Evolutionary conservation across 2,329 filamentous ascomycete genomes (phyloP).

Genomic region (Neocucurbitaria cava): DNA sequence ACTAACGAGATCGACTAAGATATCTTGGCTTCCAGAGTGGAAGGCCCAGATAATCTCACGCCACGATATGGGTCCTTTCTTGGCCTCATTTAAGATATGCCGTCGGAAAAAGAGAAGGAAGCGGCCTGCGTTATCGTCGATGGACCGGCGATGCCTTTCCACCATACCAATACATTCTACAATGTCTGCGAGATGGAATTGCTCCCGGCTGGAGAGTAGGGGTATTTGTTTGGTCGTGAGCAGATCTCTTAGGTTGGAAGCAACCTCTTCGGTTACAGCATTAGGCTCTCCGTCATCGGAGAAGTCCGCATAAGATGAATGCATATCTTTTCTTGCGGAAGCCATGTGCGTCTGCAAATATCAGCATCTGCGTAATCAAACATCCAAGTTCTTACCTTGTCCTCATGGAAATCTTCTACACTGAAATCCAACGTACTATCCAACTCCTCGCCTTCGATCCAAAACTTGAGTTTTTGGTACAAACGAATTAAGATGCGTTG

Average conservation of each 20-base stretch:
- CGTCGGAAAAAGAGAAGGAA: constrained; percentile 90
- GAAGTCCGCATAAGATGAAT: constrained; percentile 61
- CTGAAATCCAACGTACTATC: constrained; percentile 75
- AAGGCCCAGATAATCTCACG: constrained; percentile 86
- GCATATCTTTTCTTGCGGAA: constrained; percentile 56
- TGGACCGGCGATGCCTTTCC: constrained; percentile 83
- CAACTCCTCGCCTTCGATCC: constrained; percentile 78
- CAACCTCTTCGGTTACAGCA: constrained; percentile 74
- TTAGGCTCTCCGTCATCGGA: constrained; percentile 65
- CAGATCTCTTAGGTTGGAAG: constrained; percentile 74
- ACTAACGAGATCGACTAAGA: constrained; percentile 82
- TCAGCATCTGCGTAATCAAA: constrained; percentile 4
- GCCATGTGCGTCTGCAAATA: constrained; percentile 44
- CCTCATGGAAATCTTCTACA: constrained; percentile 56
- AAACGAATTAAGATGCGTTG: constrained; percentile 76
- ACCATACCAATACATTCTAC: constrained; percentile 84
- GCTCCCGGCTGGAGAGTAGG: constrained; percentile 82
- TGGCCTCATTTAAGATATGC: constrained; percentile 70
- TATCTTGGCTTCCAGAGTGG: constrained; percentile 86
- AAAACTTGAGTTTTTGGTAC: constrained; percentile 80
- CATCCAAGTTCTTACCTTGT: constrained; percentile 47
- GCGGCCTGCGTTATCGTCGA: constrained; percentile 87
- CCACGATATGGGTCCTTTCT: constrained; percentile 71
- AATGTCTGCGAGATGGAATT: constrained; percentile 84
- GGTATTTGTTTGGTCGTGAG: constrained; percentile 77